Evolutionary conservation across 176 grass and related monocot species (phyloP).

Genomic region (Bonia amplexicaulis): DNA sequence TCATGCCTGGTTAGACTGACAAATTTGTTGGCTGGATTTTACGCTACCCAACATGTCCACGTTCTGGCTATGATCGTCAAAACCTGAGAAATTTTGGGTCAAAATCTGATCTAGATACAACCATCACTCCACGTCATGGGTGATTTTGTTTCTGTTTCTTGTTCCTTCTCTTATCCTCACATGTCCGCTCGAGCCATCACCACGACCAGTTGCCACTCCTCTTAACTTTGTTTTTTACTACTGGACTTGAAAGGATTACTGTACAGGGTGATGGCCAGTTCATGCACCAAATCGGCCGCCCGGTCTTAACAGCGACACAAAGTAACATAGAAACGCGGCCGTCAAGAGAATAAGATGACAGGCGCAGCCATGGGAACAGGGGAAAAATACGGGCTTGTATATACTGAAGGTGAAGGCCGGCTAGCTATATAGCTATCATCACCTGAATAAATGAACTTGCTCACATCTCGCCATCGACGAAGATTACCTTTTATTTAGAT

Average conservation of each 20-base stretch:
- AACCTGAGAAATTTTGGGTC: too few relatives aligned
- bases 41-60: too few relatives aligned
- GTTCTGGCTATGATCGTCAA: too few relatives aligned
- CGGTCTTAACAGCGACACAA: background rate
- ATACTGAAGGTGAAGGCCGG: background rate
- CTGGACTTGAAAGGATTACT: background rate
- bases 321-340: background rate
- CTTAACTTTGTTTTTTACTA: background rate
- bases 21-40: too few relatives aligned
- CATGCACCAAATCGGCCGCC: background rate
- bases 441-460: background rate
- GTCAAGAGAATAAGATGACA: background rate
- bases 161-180: background rate
- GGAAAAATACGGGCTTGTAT: background rate
- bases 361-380: background rate
- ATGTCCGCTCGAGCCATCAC: background rate
- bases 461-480: background rate
- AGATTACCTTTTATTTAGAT: background rate
- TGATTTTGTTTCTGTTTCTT: background rate
- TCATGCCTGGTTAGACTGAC: too few relatives aligned
- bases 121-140: background rate
- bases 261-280: background rate
- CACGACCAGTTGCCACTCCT: background rate
- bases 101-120: too few relatives aligned
- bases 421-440: background rate